phyloP scores from a whole-genome alignment of 768 basidiomycete species.

The Lanmaoa rubissima region DNA sequence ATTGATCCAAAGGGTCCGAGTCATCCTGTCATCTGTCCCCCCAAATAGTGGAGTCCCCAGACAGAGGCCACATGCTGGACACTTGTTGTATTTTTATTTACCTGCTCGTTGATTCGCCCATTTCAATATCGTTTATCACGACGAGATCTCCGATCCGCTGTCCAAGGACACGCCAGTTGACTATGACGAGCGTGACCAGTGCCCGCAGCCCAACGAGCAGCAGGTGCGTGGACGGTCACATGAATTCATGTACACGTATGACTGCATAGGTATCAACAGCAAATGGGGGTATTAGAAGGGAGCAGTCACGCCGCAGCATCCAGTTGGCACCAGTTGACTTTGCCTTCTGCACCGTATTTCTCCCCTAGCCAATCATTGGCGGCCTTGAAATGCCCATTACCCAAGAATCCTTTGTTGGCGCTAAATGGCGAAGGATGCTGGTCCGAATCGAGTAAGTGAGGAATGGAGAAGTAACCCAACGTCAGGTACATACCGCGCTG shows the following conservation, averaged over 20 bases:
- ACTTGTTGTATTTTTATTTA: constrained; percentile 1
- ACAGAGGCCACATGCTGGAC: constrained; percentile 8
- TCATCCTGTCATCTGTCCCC: constrained; percentile 1
- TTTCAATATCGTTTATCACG: constrained; percentile 27
- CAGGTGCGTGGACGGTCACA: constrained; percentile 11
- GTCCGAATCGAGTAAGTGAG: constrained; percentile 28
- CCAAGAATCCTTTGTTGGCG: constrained; percentile 77
- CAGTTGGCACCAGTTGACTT: constrained; percentile 71
- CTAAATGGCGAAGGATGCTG: constrained; percentile 86
- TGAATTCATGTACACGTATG: constrained; percentile 20
- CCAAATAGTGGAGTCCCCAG: neutral
- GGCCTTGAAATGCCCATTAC: constrained; percentile 83
- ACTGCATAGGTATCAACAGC: constrained; percentile 26
- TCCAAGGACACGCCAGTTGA: neutral
- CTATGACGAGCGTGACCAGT: constrained; percentile 3
- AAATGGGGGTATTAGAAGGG: constrained; percentile 23
- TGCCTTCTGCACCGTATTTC: constrained; percentile 70
- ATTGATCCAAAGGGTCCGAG: constrained; percentile 18
- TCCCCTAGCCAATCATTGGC: constrained; percentile 86
- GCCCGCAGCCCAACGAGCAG: constrained; percentile 22
- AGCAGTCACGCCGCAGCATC: constrained; percentile 22
- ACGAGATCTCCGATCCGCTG: constrained; percentile 23
- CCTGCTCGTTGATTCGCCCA: constrained; percentile 17
- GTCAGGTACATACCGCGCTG: constrained; percentile 57
- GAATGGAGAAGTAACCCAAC: constrained; percentile 16